A percentile compares a stretch with the other conserved stretches of the same genome.
Evolutionary conservation across 176 grass and related monocot species (phyloP).

Genomic region (Musa itinerans): DNA sequence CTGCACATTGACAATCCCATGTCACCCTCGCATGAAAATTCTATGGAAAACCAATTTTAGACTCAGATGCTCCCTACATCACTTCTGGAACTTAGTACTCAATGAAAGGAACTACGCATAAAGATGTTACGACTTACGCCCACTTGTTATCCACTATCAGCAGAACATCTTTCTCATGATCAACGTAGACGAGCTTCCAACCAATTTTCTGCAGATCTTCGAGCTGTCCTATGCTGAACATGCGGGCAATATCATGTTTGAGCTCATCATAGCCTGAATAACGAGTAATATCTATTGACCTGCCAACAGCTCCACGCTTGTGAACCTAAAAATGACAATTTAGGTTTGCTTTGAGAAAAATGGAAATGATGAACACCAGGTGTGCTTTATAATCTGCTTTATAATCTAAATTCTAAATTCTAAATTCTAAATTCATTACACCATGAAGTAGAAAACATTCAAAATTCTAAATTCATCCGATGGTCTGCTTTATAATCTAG

Average conservation of each 20-base stretch:
- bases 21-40: too few species aligned
- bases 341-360: slow-evolving; percentile 11
- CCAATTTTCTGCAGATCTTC: slow-evolving; percentile 59
- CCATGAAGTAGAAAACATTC: not conserved
- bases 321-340: slow-evolving; percentile 38
- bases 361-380: not conserved
- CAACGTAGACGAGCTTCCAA: slow-evolving; percentile 75
- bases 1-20: slow-evolving; percentile 13
- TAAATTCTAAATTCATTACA: too few species aligned
- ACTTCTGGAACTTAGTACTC: not conserved
- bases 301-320: slow-evolving; percentile 72
- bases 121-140: slow-evolving; percentile 48
- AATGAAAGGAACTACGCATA: not conserved
- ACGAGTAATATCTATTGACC: slow-evolving; percentile 67
- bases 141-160: slow-evolving; percentile 72
- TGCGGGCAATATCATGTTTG: slow-evolving; percentile 51
- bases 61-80: not conserved
- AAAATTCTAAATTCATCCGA: not conserved
- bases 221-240: slow-evolving; percentile 78
- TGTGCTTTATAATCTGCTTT: too few species aligned
- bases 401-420: too few species aligned
- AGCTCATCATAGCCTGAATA: slow-evolving; percentile 74
- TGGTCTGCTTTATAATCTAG: too few species aligned
- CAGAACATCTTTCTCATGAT: slow-evolving; percentile 77
- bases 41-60: not conserved